Percentiles rank a stretch among this genome's conserved stretches.
phyloP scores from a whole-genome alignment of 148 eudicot species.

The Fagopyrum esculentum region DNA sequence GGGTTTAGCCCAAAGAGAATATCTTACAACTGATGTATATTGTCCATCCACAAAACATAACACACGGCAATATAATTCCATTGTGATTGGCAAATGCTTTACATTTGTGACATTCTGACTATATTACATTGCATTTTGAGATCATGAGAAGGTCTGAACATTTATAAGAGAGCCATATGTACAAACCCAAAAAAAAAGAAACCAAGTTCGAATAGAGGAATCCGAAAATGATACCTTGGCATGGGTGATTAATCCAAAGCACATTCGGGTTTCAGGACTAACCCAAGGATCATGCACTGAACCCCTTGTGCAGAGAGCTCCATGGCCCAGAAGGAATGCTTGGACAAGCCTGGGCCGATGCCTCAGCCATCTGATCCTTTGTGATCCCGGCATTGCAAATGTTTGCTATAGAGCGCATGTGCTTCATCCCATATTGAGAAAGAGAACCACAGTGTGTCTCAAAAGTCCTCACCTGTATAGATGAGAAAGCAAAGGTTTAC shows the following conservation, averaged over 20 bases:
- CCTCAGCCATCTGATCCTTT: slow-evolving; percentile 70
- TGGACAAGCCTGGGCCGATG: slow-evolving; percentile 76
- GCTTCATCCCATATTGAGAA: slow-evolving; percentile 95
- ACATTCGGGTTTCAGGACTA: not conserved
- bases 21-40: not conserved
- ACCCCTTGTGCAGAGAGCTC: slow-evolving; percentile 88
- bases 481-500: not conserved
- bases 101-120: not conserved
- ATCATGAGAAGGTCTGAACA: not conserved
- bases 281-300: slow-evolving; percentile 45
- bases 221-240: not conserved
- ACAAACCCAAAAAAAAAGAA: not conserved
- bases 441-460: slow-evolving; percentile 85
- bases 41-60: slow-evolving; percentile 4
- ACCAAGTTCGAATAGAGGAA: not conserved
- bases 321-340: slow-evolving; percentile 57
- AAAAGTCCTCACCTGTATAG: slow-evolving; percentile 66
- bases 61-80: slow-evolving; percentile 5
- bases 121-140: not conserved
- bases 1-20: not conserved
- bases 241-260: not conserved
- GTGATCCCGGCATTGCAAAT: slow-evolving; percentile 79
- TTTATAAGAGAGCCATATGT: not conserved
- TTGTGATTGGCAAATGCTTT: slow-evolving; percentile 5
- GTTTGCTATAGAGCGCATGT: slow-evolving; percentile 90